Conservation (phyloP, 345 rosid species). For the Isatis tinctoria region DNA sequence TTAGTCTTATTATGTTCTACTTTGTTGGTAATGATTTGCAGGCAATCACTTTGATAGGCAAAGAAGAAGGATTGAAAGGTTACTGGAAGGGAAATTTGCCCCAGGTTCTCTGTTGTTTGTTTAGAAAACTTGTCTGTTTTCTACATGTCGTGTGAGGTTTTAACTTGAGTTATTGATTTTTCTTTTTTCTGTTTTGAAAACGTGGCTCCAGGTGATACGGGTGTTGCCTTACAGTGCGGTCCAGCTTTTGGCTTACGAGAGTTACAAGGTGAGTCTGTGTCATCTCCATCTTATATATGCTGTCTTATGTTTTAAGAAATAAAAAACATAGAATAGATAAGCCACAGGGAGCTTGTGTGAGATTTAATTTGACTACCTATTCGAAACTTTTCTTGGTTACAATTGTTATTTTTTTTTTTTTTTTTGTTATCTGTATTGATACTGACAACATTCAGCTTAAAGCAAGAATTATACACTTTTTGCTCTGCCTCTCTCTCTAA, state of each 20-base stretch:
- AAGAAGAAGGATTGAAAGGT: conserved; percentile 95
- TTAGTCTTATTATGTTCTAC: no score
- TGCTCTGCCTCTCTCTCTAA: background rate
- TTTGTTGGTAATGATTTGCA: conserved; percentile 35
- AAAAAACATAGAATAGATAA: no score
- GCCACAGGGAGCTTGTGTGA: background rate
- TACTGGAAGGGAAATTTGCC: conserved; percentile 99
- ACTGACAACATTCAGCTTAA: background rate
- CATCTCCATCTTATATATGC: background rate
- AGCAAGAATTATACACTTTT: background rate
- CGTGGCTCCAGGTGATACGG: conserved; percentile 68
- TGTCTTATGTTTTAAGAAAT: no score
- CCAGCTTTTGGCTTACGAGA: conserved; percentile 92
- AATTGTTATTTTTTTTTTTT: no score
- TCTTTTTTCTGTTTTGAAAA: conserved; percentile 1
- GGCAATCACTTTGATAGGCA: conserved; percentile 75
- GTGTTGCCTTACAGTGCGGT: conserved; percentile 91
- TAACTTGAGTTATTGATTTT: background rate
- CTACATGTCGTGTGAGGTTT: background rate
- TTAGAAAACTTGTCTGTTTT: background rate
- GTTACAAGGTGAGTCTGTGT: conserved; percentile 62
- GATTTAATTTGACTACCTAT: background rate
- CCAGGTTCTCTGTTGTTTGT: conserved; percentile 50
- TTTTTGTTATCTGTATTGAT: background rate
- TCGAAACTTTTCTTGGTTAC: background rate